Conservation (phyloP, 2,329 filamentous ascomycete species). For the Fonsecaea erecta region DNA sequence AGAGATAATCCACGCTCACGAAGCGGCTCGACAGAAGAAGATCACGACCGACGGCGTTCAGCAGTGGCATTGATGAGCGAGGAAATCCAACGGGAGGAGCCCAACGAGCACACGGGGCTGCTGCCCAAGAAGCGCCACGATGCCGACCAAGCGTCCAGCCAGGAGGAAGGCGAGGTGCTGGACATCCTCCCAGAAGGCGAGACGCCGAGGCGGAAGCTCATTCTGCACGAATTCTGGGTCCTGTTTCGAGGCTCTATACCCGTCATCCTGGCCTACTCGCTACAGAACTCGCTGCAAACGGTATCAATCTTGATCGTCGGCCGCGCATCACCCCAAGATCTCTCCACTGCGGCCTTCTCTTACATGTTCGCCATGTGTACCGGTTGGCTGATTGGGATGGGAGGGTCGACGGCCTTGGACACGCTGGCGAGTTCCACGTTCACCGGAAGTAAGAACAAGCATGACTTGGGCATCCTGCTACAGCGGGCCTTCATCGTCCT, state of each 20-base stretch:
- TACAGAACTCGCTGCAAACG: slow-evolving; percentile 86
- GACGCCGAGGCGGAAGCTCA: slow-evolving; percentile 44
- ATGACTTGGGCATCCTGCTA: slow-evolving; percentile 76
- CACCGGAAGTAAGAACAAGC: slow-evolving; percentile 77
- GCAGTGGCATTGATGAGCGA: slow-evolving; percentile 19
- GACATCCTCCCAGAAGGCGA: slow-evolving; percentile 36
- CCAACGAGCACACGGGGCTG: slow-evolving; percentile 51
- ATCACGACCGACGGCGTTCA: slow-evolving; percentile 21
- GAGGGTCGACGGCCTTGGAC: slow-evolving; percentile 83
- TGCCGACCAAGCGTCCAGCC: slow-evolving; percentile 25
- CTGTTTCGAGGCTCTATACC: slow-evolving; percentile 72
- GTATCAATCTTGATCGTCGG: slow-evolving; percentile 81
- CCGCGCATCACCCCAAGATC: slow-evolving; percentile 74
- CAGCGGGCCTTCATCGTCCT: slow-evolving; percentile 77
- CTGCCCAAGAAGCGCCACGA: slow-evolving; percentile 43
- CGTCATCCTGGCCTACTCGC: slow-evolving; percentile 80
- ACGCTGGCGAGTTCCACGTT: slow-evolving; percentile 82
- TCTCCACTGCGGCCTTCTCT: slow-evolving; percentile 82
- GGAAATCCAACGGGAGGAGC: slow-evolving; percentile 31
- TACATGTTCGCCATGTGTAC: slow-evolving; percentile 95
- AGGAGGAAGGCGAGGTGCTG: slow-evolving; percentile 32
- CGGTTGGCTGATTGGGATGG: slow-evolving; percentile 83
- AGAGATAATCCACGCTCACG: slow-evolving; percentile 1
- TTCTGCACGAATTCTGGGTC: slow-evolving; percentile 67
- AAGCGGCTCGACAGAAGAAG: slow-evolving; percentile 13